Base-by-base conservation (phyloP, 2,329 filamentous ascomycete genomes). In the Decorospora gaudefroyi region DNA sequence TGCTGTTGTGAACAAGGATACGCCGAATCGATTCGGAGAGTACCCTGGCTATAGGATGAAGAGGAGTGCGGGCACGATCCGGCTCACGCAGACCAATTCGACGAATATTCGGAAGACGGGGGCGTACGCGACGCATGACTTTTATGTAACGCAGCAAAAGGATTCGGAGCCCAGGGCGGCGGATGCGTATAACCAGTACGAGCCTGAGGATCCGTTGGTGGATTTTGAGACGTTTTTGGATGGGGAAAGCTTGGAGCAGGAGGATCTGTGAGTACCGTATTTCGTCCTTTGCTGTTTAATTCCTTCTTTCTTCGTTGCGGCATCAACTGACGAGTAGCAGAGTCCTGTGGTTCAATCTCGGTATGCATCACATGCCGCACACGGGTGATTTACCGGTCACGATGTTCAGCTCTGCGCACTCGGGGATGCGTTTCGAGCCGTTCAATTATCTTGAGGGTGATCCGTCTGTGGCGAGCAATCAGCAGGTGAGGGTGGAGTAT, bases 321-420 rank as follows among this genome's bases (percentile, higher is more conserved):
- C n/a, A n/a, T n/a, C n/a, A n/a, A 25, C 42, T 45, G 39, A 42
- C 27, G 6, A 8, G 6, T n/a, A 7, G 25, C 64, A 46, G 59
- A 72, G 75, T 78, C 2, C 47, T 78, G 3, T 79, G 76, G 69
- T 74, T 79, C 53, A 79, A 79, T 53, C 61, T 80, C 6, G 76
- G 76, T 30, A 76, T 76, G 62, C 77, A 80, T 54, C 76, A 79
- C 51, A 69, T 77, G 15, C 76, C 75, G 1, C 67, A 69, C 17
- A 65, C 67, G 2, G 60, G 57, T 23, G 63, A 67, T 37, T 59
- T 81, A 9, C 79, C 78, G 12, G 80, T 79, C 54, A 81, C 79
- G 0, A 72, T 80, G 37, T 73, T 75, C 60, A 76, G 73, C 11
- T 73, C 73, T 7, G 74, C 75, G 2, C 74, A 77, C 46, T 69